Evolutionary conservation across 352 stramenopile genomes (phyloP), one percentile per base, ranked within the genome.

Genomic region (Saprolegnia parasitica): DNA sequence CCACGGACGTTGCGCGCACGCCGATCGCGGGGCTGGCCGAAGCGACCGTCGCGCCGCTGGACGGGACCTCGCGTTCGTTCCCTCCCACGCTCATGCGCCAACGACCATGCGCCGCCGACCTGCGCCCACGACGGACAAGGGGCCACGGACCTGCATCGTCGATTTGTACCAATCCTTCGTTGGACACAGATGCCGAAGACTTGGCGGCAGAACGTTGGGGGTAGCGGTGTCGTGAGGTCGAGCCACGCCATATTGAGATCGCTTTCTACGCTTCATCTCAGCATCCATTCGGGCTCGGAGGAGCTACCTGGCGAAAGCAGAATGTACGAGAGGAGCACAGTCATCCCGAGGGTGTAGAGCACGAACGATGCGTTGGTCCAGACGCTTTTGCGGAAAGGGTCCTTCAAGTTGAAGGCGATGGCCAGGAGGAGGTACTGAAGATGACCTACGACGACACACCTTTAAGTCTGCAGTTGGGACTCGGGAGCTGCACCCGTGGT

Each of bases 401-500:
- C 85, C 3, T 79, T 74, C 15, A 83, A 39, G 66, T 93, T 93
- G 65, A 93, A 83, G 11, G 76, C 76, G 18, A 90, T 61, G 2
- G 82, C 85, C 9, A 86, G 79, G 65, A 90, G 80, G 77, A 81
- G 88, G 71, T 90, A 93, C 73, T 91, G 82, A 42, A 89, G 29
- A 71, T 93, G 83, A 0, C 85, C 85, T 67, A 56, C 13, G 16
- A 26, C n/a, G n/a, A n/a, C n/a, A 65, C 21, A 18, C 13, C 10
- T n/a, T 21, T 18, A 32, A 65, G 18, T 49, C 42, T n/a, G 42
- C 42, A n/a, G 13, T 8, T n/a, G 42, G 18, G 3, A 1, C 42
- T n/a, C 42, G 18, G 3, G 18, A 2, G 35, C 1, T 47, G 49
- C 42, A 56, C 58, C 58, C 46, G 90, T 89, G 35, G 88, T 78